phyloP scores from a whole-genome alignment of 805 yeast genomes.

The Lipomyces starkeyi region DNA sequence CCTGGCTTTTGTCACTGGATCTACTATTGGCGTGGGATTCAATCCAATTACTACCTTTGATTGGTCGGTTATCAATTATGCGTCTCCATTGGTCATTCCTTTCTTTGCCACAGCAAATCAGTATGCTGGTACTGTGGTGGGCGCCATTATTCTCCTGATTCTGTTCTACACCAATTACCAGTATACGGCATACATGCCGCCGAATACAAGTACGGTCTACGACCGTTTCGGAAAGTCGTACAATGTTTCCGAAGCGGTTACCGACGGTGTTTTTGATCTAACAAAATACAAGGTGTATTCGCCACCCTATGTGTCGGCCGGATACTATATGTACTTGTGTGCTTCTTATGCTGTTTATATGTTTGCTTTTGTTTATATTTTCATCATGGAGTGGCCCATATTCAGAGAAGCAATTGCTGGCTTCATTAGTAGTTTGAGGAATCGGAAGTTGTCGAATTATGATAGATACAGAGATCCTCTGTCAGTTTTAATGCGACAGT shows the following conservation, averaged over 20 bases:
- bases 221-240: conserved; percentile 46
- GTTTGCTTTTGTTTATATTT: conserved; percentile 57
- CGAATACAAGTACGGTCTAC: conserved; percentile 54
- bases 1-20: conserved; percentile 72
- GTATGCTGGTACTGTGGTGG: conserved; percentile 50
- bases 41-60: conserved; percentile 70
- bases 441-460: conserved; percentile 16
- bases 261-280: conserved; percentile 53
- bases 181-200: conserved; percentile 50
- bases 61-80: conserved; percentile 59
- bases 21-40: conserved; percentile 64
- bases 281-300: conserved; percentile 62
- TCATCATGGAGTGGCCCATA: conserved; percentile 48
- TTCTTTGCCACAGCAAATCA: conserved; percentile 53
- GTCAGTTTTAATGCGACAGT: conserved; percentile 60
- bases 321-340: conserved; percentile 58
- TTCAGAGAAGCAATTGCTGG: conserved; percentile 23
- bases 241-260: conserved; percentile 54
- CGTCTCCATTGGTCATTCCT: conserved; percentile 47
- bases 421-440: conserved; percentile 11
- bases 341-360: conserved; percentile 60
- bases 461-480: conserved; percentile 39
- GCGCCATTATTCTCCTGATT: conserved; percentile 60
- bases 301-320: conserved; percentile 62
- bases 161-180: conserved; percentile 59